Base-by-base conservation (phyloP, 2,329 filamentous ascomycete genomes). In the Aspergillus sp. region DNA sequence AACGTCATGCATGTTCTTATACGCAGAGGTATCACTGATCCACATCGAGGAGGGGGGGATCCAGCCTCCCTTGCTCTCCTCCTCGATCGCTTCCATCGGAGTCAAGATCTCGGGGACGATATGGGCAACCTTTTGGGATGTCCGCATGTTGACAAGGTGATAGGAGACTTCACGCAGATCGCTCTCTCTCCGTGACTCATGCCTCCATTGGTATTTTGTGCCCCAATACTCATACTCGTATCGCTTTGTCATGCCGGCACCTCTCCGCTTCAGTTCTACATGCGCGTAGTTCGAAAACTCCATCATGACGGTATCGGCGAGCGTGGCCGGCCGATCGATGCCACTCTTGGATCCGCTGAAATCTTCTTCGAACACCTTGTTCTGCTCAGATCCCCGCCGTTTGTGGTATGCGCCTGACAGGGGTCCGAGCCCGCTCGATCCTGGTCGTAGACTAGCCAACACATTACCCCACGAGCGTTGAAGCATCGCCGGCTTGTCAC, bases 231-330 rank as follows among this genome's bases (percentile, higher is more conserved):
- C 89, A 68, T 96, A 97, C 55, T 92, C 90, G 73, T 97, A 98
- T 61, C 86, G 84, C 76, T 92, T 93, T 62, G 82, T 82, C 45
- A 82, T 79, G 64, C 85, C 87, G 51, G 83, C 79, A 6, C 89
- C 89, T 23, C 85, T 82, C 43, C 90, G 86, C 64, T 84, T 87
- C 51, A 99, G 78, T 63, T 96, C 90, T 41, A 98, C 87, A 66
- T 95, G 91, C 2, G 93, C 93, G 72, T 99, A 99, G 78, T 98
- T 99, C 64, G 91, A 96, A 73, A 97, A 99, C 72, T 98, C 93
- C 35, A 99, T 84, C 76, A 92, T 90, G 72, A 93, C 90, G 37
- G 84, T 88, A 73, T 96, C 91, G 57, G 88, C 90, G 17, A 90
- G 85, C 45, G 80, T 69, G 53, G 75, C 52, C 19, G 58, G 56